phyloP scores from a whole-genome alignment of 2,329 filamentous ascomycete species.

The Davidsoniella virescens region DNA sequence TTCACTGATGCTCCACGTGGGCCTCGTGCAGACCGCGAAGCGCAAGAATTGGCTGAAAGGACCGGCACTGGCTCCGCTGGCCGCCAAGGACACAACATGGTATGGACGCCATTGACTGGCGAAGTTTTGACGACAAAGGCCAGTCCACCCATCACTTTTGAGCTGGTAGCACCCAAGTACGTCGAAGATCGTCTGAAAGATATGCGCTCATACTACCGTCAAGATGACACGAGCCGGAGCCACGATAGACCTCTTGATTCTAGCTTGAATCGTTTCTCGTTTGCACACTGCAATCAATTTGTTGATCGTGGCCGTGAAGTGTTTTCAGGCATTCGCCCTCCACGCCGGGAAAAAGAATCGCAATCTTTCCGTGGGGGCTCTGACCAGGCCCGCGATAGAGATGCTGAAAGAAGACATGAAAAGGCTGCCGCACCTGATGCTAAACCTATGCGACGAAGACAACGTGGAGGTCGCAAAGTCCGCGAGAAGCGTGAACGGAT shows the following conservation, averaged over 20 bases:
- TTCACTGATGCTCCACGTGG: slow-evolving; percentile 18
- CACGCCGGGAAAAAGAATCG: slow-evolving; percentile 22
- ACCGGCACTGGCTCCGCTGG: too few species aligned
- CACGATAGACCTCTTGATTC: background rate
- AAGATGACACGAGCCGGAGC: slow-evolving; percentile 28
- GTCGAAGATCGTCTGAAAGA: slow-evolving; percentile 47
- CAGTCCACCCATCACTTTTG: slow-evolving; percentile 28
- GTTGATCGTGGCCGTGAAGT: slow-evolving; percentile 60
- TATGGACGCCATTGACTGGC: slow-evolving; percentile 9
- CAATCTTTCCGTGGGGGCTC: slow-evolving; percentile 18
- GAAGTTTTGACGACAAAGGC: slow-evolving; percentile 22
- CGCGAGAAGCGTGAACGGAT: slow-evolving; percentile 1
- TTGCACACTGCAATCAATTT: slow-evolving; percentile 48
- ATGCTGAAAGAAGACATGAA: too few species aligned
- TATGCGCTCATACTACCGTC: slow-evolving; percentile 32
- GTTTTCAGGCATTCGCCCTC: slow-evolving; percentile 46
- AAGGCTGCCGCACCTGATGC: background rate
- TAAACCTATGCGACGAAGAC: background rate
- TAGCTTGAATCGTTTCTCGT: slow-evolving; percentile 51
- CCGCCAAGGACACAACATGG: background rate
- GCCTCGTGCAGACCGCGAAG: slow-evolving; percentile 19
- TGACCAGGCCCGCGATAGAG: background rate
- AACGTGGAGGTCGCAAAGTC: slow-evolving; percentile 3
- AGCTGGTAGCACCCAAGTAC: slow-evolving; percentile 47
- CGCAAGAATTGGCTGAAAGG: background rate